Percentiles rank a stretch among this genome's conserved stretches.
Conservation (phyloP, 2,329 filamentous ascomycete genomes). For the Botrytis galanthina region DNA sequence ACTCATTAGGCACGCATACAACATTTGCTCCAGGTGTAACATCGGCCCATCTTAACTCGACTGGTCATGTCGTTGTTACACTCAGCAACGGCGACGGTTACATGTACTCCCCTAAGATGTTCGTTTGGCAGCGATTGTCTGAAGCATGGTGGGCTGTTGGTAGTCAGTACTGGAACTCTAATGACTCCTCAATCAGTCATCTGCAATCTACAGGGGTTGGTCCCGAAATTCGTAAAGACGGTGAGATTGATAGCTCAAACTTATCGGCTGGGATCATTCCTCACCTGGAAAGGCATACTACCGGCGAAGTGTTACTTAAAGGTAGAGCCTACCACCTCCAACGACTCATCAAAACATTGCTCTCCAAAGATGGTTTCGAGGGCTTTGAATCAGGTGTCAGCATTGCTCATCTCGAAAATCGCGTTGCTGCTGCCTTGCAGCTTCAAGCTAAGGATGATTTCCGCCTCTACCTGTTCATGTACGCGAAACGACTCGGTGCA, state of each 20-base stretch:
- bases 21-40: slow-evolving; percentile 81
- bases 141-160: slow-evolving; percentile 98
- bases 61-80: slow-evolving; percentile 82
- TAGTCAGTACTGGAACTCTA: slow-evolving; percentile 98
- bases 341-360: slow-evolving; percentile 81
- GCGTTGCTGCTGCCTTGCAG: slow-evolving; percentile 83
- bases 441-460: slow-evolving; percentile 90
- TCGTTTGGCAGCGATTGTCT: slow-evolving; percentile 90
- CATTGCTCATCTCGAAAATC: slow-evolving; percentile 92
- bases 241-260: slow-evolving; percentile 52
- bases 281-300: slow-evolving; percentile 89
- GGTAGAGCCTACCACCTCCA: slow-evolving; percentile 90
- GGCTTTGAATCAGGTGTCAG: slow-evolving; percentile 87
- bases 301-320: slow-evolving; percentile 85
- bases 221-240: slow-evolving; percentile 48
- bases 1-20: slow-evolving; percentile 71
- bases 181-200: slow-evolving; percentile 82
- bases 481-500: slow-evolving; percentile 89
- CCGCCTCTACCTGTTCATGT: slow-evolving; percentile 94
- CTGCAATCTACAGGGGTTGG: slow-evolving; percentile 70
- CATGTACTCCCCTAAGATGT: slow-evolving; percentile 81
- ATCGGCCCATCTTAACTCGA: slow-evolving; percentile 85
- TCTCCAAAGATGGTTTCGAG: slow-evolving; percentile 88
- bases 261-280: slow-evolving; percentile 92
- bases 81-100: slow-evolving; percentile 94